phyloP scores from a whole-genome alignment of 2,329 filamentous ascomycete genomes.

The Tolypocladium ovalisporum region DNA sequence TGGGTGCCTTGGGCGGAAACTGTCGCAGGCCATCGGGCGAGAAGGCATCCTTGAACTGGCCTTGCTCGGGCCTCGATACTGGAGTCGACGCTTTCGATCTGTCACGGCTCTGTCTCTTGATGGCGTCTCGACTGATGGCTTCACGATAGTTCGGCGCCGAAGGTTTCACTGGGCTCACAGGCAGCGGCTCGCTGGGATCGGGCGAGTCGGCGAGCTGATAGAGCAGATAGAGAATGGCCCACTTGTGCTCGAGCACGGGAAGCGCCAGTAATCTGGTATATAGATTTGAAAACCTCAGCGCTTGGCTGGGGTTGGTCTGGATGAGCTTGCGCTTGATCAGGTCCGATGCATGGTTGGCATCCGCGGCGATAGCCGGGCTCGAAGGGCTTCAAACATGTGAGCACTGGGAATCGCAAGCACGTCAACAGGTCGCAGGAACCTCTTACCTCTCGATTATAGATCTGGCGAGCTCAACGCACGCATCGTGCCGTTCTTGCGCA shows the following conservation, averaged over 20 bases:
- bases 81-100: slow-evolving; percentile 24
- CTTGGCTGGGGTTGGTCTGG: slow-evolving; percentile 65
- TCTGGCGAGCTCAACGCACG: slow-evolving; percentile 41
- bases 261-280: slow-evolving; percentile 84
- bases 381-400: slow-evolving; percentile 24
- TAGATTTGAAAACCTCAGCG: slow-evolving; percentile 77
- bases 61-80: slow-evolving; percentile 31
- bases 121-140: slow-evolving; percentile 23
- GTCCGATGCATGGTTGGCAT: slow-evolving; percentile 86
- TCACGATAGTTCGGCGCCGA: slow-evolving; percentile 26
- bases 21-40: slow-evolving; percentile 39
- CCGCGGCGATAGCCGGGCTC: slow-evolving; percentile 48
- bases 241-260: slow-evolving; percentile 89
- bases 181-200: slow-evolving; percentile 40
- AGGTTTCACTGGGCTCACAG: slow-evolving; percentile 30
- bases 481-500: slow-evolving; percentile 58
- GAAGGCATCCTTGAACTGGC: slow-evolving; percentile 41
- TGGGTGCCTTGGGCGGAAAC: slow-evolving; percentile 29
- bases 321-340: slow-evolving; percentile 84
- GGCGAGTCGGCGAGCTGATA: slow-evolving; percentile 68
- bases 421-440: background rate
- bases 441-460: slow-evolving; percentile 40
- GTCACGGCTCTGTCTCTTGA: slow-evolving; percentile 26
- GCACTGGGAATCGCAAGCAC: background rate
- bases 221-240: slow-evolving; percentile 88